phyloP scores from a whole-genome alignment of 352 stramenopile genomes.

The Pythium sukuiense region DNA sequence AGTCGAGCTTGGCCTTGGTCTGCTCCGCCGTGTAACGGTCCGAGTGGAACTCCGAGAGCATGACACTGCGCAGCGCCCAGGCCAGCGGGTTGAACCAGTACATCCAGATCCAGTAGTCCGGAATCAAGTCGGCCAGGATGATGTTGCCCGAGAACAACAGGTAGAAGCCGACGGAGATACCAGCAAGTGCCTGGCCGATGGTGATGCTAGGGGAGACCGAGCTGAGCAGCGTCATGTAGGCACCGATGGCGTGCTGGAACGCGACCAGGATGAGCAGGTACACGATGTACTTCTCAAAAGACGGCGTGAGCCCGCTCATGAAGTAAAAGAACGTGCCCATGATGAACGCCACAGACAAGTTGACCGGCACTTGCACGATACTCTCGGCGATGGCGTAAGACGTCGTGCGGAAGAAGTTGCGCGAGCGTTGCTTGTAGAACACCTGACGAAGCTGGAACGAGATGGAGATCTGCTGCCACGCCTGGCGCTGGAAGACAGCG shows the following conservation, averaged over 20 bases:
- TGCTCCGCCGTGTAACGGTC: constrained; percentile 22
- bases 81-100: constrained; percentile 72
- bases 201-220: constrained; percentile 56
- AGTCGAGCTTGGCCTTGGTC: constrained; percentile 22
- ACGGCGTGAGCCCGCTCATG: constrained; percentile 76
- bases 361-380: constrained; percentile 58
- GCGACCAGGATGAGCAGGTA: constrained; percentile 73
- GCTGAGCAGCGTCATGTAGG: constrained; percentile 65
- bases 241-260: constrained; percentile 74
- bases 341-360: constrained; percentile 64
- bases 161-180: constrained; percentile 61
- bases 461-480: constrained; percentile 72
- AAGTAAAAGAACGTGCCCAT: constrained; percentile 85
- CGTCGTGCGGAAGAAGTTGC: constrained; percentile 88
- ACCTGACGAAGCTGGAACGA: constrained; percentile 74
- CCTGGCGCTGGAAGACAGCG: constrained; percentile 67
- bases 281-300: constrained; percentile 71
- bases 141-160: constrained; percentile 76
- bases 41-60: constrained; percentile 62
- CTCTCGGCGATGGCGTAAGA: constrained; percentile 76
- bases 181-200: constrained; percentile 43
- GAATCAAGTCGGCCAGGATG: constrained; percentile 62
- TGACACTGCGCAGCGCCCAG: constrained; percentile 54
- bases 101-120: constrained; percentile 78
- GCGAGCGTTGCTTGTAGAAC: constrained; percentile 89